Percentiles rank a stretch among this genome's conserved stretches.
These are phyloP conservation scores for Candida dendrica DNA, from an alignment of 805 yeast genomes.

Conservation along the genomic window DNA sequence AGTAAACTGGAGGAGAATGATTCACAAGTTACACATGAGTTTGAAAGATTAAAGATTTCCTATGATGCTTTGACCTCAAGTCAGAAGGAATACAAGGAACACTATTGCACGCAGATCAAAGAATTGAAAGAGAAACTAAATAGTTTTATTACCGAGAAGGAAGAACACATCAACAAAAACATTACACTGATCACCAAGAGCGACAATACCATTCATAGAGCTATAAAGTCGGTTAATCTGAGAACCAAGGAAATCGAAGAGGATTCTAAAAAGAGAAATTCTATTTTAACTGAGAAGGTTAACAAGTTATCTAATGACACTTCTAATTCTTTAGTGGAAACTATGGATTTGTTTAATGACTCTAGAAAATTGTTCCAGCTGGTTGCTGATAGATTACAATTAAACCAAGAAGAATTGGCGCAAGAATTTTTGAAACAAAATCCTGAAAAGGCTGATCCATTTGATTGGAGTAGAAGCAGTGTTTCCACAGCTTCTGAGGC, in stretches of 20 bases:
- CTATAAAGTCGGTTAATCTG: conserved; percentile 39
- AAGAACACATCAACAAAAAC: conserved; percentile 29
- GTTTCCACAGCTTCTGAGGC: not conserved
- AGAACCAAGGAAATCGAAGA: conserved; percentile 43
- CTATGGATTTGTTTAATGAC: conserved; percentile 35
- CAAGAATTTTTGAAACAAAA: conserved; percentile 22
- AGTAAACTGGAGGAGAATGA: conserved; percentile 41
- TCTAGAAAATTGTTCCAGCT: conserved; percentile 39
- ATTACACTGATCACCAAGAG: conserved; percentile 31
- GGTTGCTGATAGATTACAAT: conserved; percentile 25
- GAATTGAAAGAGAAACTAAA: conserved; percentile 30
- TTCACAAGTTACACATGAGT: conserved; percentile 39
- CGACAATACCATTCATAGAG: conserved; percentile 42
- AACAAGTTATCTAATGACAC: conserved; percentile 36
- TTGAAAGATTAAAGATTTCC: conserved; percentile 47
- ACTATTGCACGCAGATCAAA: conserved; percentile 37
- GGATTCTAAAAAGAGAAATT: conserved; percentile 41
- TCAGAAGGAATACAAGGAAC: conserved; percentile 44
- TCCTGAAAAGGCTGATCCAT: conserved; percentile 6
- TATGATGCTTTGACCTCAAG: conserved; percentile 50
- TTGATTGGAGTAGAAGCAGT: not conserved
- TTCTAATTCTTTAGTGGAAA: conserved; percentile 41
- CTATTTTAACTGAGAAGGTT: conserved; percentile 34
- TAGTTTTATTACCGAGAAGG: conserved; percentile 28
- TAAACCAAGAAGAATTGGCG: conserved; percentile 15